phyloP scores from a whole-genome alignment of 306 rosid genomes.

The Cucumis sativus region DNA sequence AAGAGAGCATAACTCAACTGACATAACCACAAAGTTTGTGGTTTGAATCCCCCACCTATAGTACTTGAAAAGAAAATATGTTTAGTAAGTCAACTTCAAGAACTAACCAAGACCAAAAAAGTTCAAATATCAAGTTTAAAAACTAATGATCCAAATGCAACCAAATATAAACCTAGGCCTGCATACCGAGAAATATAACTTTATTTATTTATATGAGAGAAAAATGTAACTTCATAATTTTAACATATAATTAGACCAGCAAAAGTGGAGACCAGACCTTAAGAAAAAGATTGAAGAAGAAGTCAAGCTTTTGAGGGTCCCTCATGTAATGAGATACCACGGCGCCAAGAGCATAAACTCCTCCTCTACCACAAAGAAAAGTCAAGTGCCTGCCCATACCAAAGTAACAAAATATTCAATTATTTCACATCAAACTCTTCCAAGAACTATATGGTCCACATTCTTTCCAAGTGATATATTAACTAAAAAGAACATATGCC shows the following conservation, averaged over 20 bases:
- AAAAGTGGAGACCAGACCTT: slow-evolving; percentile 22
- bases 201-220: no score
- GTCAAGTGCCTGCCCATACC: slow-evolving; percentile 51
- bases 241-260: background rate
- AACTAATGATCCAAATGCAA: no score
- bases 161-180: no score
- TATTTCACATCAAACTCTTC: background rate
- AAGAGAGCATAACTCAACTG: no score
- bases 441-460: background rate
- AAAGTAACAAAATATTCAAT: background rate
- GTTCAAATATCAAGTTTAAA: no score
- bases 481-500: background rate
- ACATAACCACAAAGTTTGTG: no score
- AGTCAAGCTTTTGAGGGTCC: slow-evolving; percentile 43
- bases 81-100: no score
- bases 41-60: no score
- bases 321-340: slow-evolving; percentile 58
- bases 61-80: no score
- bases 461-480: background rate
- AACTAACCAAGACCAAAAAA: no score
- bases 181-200: no score
- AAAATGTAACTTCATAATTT: no score
- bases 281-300: slow-evolving; percentile 49
- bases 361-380: slow-evolving; percentile 79
- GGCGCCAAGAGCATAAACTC: slow-evolving; percentile 62